Evolutionary conservation across 2,329 filamentous ascomycete species (phyloP).

Genomic region (Cordyceps farinosa): DNA sequence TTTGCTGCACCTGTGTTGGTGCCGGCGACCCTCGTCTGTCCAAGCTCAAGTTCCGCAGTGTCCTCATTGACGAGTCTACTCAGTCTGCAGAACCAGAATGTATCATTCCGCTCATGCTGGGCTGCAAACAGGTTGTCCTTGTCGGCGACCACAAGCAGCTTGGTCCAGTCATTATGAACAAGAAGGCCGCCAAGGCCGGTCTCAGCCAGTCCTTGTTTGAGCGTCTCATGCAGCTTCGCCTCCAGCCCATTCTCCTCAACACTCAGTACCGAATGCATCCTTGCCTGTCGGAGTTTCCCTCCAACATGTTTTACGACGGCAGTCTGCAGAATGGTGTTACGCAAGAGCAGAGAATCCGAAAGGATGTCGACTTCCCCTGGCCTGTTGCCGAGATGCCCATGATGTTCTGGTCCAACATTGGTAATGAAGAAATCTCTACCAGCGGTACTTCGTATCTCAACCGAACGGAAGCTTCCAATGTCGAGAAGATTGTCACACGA

Average conservation of each 20-base stretch:
- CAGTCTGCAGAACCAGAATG: constrained; percentile 98
- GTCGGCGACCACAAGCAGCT: constrained; percentile 98
- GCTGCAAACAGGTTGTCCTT: constrained; percentile 98
- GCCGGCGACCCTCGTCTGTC: constrained; percentile 91
- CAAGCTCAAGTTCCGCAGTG: constrained; percentile 98
- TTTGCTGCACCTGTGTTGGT: constrained; percentile 97
- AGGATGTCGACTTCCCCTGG: constrained; percentile 98
- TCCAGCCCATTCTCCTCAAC: constrained; percentile 86
- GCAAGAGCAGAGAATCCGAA: constrained; percentile 78
- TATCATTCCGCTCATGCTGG: constrained; percentile 95
- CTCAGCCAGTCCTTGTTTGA: constrained; percentile 98
- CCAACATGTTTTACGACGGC: constrained; percentile 99
- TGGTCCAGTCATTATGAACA: constrained; percentile 99
- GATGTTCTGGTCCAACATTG: constrained; percentile 99
- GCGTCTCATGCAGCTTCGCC: constrained; percentile 86
- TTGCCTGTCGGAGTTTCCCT: constrained; percentile 93
- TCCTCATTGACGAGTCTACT: constrained; percentile 96
- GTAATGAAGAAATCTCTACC: constrained; percentile 96
- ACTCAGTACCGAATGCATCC: constrained; percentile 99
- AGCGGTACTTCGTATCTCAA: constrained; percentile 98
- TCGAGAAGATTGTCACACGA: constrained; percentile 96
- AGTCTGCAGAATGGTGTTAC: constrained; percentile 96
- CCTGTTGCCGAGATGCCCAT: constrained; percentile 90
- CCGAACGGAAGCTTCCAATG: constrained; percentile 92
- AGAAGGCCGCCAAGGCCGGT: constrained; percentile 96